A percentile compares a stretch with the other conserved stretches of the same genome.
These are phyloP conservation scores for Chlorokybus atmophyticus DNA, from an alignment of 139 green algal genomes.

Conservation along the genomic window DNA sequence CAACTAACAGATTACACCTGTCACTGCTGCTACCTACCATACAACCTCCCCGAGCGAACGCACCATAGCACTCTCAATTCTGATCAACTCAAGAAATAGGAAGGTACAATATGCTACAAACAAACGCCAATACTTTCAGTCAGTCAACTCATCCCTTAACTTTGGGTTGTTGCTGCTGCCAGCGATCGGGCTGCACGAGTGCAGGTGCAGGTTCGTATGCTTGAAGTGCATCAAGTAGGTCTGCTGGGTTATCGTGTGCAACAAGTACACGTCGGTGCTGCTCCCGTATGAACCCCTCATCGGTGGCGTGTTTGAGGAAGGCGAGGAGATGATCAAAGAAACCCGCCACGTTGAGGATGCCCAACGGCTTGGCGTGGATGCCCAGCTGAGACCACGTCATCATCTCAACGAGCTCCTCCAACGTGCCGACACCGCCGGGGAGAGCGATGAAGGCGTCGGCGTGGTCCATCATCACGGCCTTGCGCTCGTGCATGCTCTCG, in stretches of 20 bases:
- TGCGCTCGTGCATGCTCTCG: constrained; percentile 38
- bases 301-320: constrained; percentile 10
- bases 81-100: too few relatives aligned
- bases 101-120: too few relatives aligned
- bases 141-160: too few relatives aligned
- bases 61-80: too few relatives aligned
- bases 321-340: constrained; percentile 18
- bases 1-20: too few relatives aligned
- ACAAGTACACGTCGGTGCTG: not conserved
- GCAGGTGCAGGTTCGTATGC: too few relatives aligned
- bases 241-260: not conserved
- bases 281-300: constrained; percentile 6
- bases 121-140: too few relatives aligned
- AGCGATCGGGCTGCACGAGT: too few relatives aligned
- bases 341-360: constrained; percentile 13
- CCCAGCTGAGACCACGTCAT: constrained; percentile 35
- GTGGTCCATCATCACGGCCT: constrained; percentile 23
- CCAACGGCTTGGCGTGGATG: constrained; percentile 30
- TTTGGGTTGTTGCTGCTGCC: too few relatives aligned
- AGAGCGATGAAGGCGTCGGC: constrained; percentile 37
- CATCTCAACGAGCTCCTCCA: constrained; percentile 35
- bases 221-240: too few relatives aligned
- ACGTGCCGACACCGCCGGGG: constrained; percentile 31
- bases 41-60: too few relatives aligned
- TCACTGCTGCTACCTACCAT: too few relatives aligned